A percentile compares a stretch with the other conserved stretches of the same genome.
These are phyloP conservation scores for Bonia amplexicaulis DNA, from an alignment of 176 grass and related monocot genomes.

Conservation along the genomic window DNA sequence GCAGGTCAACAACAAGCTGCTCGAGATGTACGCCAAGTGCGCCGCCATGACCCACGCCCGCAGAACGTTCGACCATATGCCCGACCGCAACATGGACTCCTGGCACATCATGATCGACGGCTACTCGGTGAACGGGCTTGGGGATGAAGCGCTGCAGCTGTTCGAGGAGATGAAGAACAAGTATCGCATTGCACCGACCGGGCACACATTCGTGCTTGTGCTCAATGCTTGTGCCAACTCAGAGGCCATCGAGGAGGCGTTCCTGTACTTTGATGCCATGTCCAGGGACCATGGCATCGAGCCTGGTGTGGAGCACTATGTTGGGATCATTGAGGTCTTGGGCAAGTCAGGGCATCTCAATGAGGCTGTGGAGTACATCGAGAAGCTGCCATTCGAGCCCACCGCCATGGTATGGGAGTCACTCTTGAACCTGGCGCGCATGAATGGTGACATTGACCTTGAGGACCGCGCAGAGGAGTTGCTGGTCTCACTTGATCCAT, in stretches of 20 bases:
- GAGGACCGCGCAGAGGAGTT: constrained; percentile 67
- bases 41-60: constrained; percentile 58
- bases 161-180: constrained; percentile 63
- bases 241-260: constrained; percentile 77
- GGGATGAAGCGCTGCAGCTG: constrained; percentile 58
- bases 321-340: constrained; percentile 64
- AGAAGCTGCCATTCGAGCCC: constrained; percentile 74
- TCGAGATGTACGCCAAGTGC: constrained; percentile 65
- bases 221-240: constrained; percentile 73
- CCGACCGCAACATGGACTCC: constrained; percentile 64
- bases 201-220: constrained; percentile 47
- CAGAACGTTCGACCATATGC: constrained; percentile 85
- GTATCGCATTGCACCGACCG: constrained; percentile 29
- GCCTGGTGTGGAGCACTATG: constrained; percentile 61
- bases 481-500: constrained; percentile 55
- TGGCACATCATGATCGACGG: constrained; percentile 86
- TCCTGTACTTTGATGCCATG: constrained; percentile 81
- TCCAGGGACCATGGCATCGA: constrained; percentile 53
- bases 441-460: constrained; percentile 79
- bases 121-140: constrained; percentile 56
- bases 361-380: constrained; percentile 76
- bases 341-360: constrained; percentile 81
- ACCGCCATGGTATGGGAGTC: constrained; percentile 58
- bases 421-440: constrained; percentile 51
- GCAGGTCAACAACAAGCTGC: constrained; percentile 60